These are phyloP conservation scores for Posidonia oceanica DNA, from an alignment of 116 monocot species.

Conservation along the genomic window DNA sequence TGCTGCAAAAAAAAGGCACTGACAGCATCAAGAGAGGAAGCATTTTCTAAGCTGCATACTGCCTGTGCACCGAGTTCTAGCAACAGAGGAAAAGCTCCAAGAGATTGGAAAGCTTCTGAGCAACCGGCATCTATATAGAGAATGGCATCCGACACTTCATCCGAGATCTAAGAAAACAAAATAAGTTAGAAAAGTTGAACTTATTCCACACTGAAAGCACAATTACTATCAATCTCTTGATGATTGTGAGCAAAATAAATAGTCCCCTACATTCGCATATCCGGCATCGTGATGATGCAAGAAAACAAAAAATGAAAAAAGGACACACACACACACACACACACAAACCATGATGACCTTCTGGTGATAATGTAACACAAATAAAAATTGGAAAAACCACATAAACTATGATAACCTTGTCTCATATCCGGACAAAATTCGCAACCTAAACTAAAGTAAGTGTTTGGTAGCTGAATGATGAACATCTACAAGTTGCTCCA, in stretches of 20 bases:
- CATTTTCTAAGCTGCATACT: constrained; percentile 75
- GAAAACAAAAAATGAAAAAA: neutral
- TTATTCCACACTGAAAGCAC: neutral
- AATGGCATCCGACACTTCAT: constrained; percentile 45
- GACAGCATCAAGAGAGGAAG: constrained; percentile 70
- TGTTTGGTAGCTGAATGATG: too few species aligned
- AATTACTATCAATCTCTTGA: neutral
- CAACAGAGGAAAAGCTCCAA: constrained; percentile 64
- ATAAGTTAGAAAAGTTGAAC: neutral
- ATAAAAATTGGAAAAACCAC: neutral
- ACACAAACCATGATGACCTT: neutral
- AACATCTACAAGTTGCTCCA: too few species aligned
- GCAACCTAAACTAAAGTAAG: too few species aligned
- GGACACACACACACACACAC: neutral
- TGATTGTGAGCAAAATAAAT: neutral
- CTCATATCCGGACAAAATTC: too few species aligned
- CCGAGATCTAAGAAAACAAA: constrained; percentile 41
- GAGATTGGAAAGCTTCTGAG: constrained; percentile 59
- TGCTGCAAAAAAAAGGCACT: constrained; percentile 13
- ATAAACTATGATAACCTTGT: too few species aligned
- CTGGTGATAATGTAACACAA: neutral
- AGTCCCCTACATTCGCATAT: neutral
- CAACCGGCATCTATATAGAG: constrained; percentile 79
- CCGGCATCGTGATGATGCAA: neutral
- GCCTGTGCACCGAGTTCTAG: constrained; percentile 64